These are phyloP conservation scores for Petrea volubilis DNA, from an alignment of 257 asterid species.

Conservation along the genomic window DNA sequence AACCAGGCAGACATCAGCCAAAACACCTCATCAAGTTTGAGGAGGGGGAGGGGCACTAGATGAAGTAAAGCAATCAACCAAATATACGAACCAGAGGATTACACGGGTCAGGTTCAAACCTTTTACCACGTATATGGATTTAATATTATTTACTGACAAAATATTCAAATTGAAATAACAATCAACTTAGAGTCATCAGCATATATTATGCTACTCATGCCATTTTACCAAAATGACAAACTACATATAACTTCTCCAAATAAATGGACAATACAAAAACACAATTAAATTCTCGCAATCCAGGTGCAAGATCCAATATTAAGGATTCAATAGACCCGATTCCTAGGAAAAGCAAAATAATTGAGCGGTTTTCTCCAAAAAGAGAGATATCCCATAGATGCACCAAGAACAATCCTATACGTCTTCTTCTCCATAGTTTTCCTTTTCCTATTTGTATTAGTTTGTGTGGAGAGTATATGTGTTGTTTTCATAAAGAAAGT, in stretches of 20 bases:
- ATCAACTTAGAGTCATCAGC: not conserved
- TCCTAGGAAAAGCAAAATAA: conserved; percentile 16
- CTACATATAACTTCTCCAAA: not conserved
- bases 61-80: conserved; percentile 4
- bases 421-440: not conserved
- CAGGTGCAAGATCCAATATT: not conserved
- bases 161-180: conserved; percentile 3
- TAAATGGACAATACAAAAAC: not conserved
- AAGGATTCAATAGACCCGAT: not conserved
- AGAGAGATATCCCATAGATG: not conserved
- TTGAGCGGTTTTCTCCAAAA: conserved; percentile 16
- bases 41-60: not conserved
- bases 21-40: not conserved
- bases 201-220: conserved; percentile 2
- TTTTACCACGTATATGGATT: not conserved
- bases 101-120: not conserved
- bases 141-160: not conserved
- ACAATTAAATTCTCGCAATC: not conserved
- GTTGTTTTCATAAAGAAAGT: not conserved
- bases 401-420: conserved; percentile 1
- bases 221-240: conserved; percentile 2
- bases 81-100: not conserved
- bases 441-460: not conserved
- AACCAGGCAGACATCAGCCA: not conserved
- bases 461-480: not conserved